Conservation (phyloP, 176 grass and related monocot genomes). For the Musa troglodytarum region DNA sequence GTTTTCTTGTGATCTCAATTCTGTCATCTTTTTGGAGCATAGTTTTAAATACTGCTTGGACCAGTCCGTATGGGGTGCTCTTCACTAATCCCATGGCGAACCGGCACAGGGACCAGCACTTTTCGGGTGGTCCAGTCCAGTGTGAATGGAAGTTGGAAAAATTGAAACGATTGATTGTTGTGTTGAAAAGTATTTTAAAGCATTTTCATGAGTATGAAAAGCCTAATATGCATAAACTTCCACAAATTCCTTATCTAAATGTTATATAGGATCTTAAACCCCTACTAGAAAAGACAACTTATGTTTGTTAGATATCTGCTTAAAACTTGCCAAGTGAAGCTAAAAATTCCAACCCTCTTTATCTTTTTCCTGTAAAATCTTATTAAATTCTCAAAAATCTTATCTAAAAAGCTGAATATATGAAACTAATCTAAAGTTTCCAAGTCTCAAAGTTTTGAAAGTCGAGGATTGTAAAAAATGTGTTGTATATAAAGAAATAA, state of each 20-base stretch:
- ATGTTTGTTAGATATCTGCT: background rate
- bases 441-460: background rate
- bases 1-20: background rate
- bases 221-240: too few species aligned
- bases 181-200: too few species aligned
- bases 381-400: background rate
- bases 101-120: too few species aligned
- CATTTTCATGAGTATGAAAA: too few species aligned
- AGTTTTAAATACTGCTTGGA: too few species aligned
- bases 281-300: background rate
- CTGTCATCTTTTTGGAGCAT: background rate
- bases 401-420: too few species aligned
- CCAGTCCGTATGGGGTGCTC: too few species aligned
- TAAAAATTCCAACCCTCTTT: background rate
- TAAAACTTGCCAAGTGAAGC: background rate
- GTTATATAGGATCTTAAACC: background rate
- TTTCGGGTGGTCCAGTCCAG: too few species aligned
- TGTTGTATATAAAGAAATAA: background rate
- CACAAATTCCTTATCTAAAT: too few species aligned
- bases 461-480: background rate
- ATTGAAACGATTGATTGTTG: too few species aligned
- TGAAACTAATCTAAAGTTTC: background rate
- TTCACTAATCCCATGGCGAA: too few species aligned
- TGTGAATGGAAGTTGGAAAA: too few species aligned
- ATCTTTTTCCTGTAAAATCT: background rate